These are phyloP conservation scores for Cyberlindnera xishuangbannaensis DNA, from an alignment of 805 yeast species.

Conservation along the genomic window DNA sequence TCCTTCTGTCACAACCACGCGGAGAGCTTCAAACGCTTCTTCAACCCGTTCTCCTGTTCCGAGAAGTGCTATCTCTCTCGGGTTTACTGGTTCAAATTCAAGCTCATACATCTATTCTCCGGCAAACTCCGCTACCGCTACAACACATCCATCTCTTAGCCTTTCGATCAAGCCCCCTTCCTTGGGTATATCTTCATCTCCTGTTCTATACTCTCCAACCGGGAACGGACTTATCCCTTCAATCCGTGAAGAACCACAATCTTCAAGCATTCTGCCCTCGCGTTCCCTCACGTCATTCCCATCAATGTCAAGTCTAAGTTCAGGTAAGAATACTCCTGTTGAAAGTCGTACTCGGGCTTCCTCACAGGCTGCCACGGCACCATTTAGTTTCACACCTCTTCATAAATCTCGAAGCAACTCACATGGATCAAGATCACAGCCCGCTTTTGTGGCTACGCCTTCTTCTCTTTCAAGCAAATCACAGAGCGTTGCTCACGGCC, in stretches of 20 bases:
- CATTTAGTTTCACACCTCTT: conserved; percentile 8
- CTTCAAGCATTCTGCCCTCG: conserved; percentile 3
- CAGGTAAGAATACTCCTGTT: conserved; percentile 12
- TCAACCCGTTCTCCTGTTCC: conserved; percentile 23
- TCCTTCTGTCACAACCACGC: conserved; percentile 28
- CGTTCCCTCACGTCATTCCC: conserved; percentile 20
- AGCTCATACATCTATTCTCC: conserved; percentile 24
- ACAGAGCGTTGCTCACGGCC: conserved; percentile 3
- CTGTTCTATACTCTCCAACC: conserved; percentile 22
- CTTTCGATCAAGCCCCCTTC: conserved; percentile 21
- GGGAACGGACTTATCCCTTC: conserved; percentile 13
- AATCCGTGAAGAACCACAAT: conserved; percentile 14
- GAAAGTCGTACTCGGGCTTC: conserved; percentile 12
- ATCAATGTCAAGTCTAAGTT: conserved; percentile 19
- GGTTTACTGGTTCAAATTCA: conserved; percentile 21
- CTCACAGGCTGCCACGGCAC: conserved; percentile 2
- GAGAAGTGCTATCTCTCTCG: conserved; percentile 20
- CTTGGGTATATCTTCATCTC: conserved; percentile 19
- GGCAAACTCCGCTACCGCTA: conserved; percentile 3
- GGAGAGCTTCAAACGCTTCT: conserved; percentile 24
- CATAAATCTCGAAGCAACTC: conserved; percentile 15
- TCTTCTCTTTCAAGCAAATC: not conserved
- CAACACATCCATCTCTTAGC: conserved; percentile 2
- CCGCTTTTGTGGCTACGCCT: conserved; percentile 1
- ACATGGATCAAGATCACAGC: conserved; percentile 7